Percentiles rank a stretch among this genome's conserved stretches.
Conservation (phyloP, 345 rosid genomes). For the Populus nigra region DNA sequence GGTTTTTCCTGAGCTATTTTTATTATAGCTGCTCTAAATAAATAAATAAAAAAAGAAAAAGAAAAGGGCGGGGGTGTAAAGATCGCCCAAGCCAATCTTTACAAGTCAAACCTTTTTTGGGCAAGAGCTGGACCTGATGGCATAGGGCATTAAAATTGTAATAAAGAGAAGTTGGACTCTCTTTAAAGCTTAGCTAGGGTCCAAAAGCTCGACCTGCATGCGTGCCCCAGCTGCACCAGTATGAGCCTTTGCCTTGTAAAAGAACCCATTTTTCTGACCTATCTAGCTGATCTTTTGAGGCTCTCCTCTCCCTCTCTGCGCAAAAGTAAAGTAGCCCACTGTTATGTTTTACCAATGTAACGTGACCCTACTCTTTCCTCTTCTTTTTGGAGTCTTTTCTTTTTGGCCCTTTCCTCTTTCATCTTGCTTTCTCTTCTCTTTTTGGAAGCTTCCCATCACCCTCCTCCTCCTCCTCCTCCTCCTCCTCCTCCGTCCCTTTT, state of each 20-base stretch:
- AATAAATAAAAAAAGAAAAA: too few species aligned
- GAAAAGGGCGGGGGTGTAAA: too few species aligned
- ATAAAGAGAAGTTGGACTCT: background rate
- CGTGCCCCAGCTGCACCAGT: constrained; percentile 21
- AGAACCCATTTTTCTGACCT: constrained; percentile 18
- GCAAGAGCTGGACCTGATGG: constrained; percentile 10
- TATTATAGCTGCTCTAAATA: background rate
- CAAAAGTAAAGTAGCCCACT: constrained; percentile 5
- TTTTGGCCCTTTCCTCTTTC: constrained; percentile 21
- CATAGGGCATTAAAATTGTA: background rate
- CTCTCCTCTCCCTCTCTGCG: constrained; percentile 7
- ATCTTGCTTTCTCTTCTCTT: constrained; percentile 16
- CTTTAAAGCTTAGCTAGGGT: constrained; percentile 6
- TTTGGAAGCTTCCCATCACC: constrained; percentile 41
- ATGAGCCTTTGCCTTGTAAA: constrained; percentile 11
- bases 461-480: background rate
- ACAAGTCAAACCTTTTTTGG: constrained; percentile 55
- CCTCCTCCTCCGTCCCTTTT: background rate
- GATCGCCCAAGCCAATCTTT: background rate
- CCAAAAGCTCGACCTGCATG: constrained; percentile 29
- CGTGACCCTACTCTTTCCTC: constrained; percentile 21
- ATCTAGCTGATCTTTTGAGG: constrained; percentile 16
- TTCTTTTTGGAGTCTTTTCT: constrained; percentile 11
- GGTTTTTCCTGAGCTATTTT: background rate
- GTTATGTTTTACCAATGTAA: background rate